A percentile compares a stretch with the other conserved stretches of the same genome.
These are phyloP conservation scores for Apiotrichum veenhuisii DNA, from an alignment of 1,284 basidiomycete species.

Conservation along the genomic window DNA sequence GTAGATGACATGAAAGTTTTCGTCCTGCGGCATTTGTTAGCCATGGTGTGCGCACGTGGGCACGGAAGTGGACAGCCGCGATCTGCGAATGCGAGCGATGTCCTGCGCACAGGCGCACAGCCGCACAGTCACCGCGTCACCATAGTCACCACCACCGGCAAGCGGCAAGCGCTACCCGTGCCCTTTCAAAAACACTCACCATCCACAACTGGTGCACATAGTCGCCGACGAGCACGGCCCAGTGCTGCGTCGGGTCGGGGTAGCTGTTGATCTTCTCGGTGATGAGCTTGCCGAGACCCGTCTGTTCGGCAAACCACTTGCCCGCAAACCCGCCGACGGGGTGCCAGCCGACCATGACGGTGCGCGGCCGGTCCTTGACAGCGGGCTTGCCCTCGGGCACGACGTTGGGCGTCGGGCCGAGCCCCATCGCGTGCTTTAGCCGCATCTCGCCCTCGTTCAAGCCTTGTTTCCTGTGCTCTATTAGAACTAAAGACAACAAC, in stretches of 20 bases:
- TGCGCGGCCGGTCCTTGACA: background rate
- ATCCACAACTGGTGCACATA: slow-evolving; percentile 23
- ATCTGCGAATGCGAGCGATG: too few relatives aligned
- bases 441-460: slow-evolving; percentile 7
- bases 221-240: slow-evolving; percentile 18
- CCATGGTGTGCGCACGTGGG: too few relatives aligned
- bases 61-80: too few relatives aligned
- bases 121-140: too few relatives aligned
- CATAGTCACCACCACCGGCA: too few relatives aligned
- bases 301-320: slow-evolving; percentile 18
- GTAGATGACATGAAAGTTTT: slow-evolving; percentile 22
- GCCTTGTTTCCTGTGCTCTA: slow-evolving; percentile 6
- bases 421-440: slow-evolving; percentile 12
- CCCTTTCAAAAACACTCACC: slow-evolving; percentile 10
- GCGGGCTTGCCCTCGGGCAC: slow-evolving; percentile 4
- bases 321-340: slow-evolving; percentile 16
- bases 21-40: slow-evolving; percentile 17
- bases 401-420: slow-evolving; percentile 15
- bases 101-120: too few relatives aligned
- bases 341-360: slow-evolving; percentile 16
- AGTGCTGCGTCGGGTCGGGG: slow-evolving; percentile 21
- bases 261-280: slow-evolving; percentile 20
- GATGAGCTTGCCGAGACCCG: slow-evolving; percentile 16
- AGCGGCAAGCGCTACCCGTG: too few relatives aligned
- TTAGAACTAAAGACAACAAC: background rate